A percentile compares a stretch with the other conserved stretches of the same genome.
Conservation (phyloP, 2,329 filamentous ascomycete genomes). For the Trichoderma sp. region DNA sequence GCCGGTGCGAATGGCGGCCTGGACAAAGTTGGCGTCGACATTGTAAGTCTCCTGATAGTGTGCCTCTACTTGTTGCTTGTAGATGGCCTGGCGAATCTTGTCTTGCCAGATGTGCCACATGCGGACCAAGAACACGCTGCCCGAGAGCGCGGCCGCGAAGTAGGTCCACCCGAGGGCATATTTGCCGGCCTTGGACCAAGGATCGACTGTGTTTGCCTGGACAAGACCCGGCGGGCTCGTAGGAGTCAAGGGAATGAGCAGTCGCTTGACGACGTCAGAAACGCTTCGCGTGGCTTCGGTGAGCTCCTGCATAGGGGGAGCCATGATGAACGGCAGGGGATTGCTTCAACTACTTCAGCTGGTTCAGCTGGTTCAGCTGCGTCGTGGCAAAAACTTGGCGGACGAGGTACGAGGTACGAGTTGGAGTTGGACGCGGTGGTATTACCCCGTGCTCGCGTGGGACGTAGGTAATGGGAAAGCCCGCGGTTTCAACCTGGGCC, state of each 20-base stretch:
- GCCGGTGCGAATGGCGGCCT: conserved; percentile 46
- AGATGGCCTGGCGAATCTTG: conserved; percentile 83
- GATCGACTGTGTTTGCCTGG: conserved; percentile 65
- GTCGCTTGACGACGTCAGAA: conserved; percentile 49
- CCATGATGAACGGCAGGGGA: conserved; percentile 38
- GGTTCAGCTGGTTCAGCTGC: conserved; percentile 24
- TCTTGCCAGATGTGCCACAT: conserved; percentile 90
- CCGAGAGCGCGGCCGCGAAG: conserved; percentile 72
- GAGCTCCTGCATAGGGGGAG: conserved; percentile 33
- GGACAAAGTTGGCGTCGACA: conserved; percentile 47
- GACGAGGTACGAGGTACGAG: conserved; percentile 26
- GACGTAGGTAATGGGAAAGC: conserved; percentile 27
- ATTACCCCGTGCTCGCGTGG: conserved; percentile 18
- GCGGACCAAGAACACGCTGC: conserved; percentile 64
- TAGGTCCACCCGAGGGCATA: conserved; percentile 88
- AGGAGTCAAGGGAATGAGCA: conserved; percentile 57
- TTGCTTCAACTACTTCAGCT: background rate
- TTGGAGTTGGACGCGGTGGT: background rate
- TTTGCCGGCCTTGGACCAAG: conserved; percentile 78
- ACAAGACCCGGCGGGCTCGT: conserved; percentile 59
- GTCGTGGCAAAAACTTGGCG: conserved; percentile 2
- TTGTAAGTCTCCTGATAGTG: conserved; percentile 56
- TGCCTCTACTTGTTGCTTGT: conserved; percentile 75
- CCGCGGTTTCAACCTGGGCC: conserved; percentile 10
- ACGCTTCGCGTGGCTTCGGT: conserved; percentile 35